Evolutionary conservation across 2,329 filamentous ascomycete species (phyloP).

Genomic region (Apiospora hydei): DNA sequence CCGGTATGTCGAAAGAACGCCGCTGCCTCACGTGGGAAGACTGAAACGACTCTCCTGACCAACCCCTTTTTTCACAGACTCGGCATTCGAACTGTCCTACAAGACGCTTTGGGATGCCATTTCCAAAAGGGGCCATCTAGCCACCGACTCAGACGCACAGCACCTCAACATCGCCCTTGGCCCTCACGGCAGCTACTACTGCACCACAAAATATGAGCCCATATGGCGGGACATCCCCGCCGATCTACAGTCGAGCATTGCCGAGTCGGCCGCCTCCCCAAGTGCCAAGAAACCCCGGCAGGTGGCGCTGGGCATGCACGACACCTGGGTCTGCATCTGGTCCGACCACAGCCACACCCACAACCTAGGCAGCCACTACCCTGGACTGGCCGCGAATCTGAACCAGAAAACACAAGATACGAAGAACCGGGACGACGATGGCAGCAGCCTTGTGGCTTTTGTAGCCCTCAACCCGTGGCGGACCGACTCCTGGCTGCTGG

Average conservation of each 20-base stretch:
- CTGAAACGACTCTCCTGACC: not conserved
- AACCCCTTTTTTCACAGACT: not conserved
- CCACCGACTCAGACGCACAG: not conserved
- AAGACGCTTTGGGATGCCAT: not conserved
- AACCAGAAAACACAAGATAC: not conserved
- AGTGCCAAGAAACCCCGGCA: not conserved
- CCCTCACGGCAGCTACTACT: constrained; percentile 14
- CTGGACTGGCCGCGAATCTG: not conserved
- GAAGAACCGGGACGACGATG: not conserved
- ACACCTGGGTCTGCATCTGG: constrained; percentile 12
- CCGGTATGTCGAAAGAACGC: not conserved
- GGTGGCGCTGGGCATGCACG: constrained; percentile 3
- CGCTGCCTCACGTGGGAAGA: not conserved
- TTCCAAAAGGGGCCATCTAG: too few species aligned
- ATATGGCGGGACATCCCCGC: constrained; percentile 4
- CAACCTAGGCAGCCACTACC: not conserved
- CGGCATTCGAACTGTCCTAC: not conserved
- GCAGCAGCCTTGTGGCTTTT: not conserved
- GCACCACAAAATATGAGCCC: not conserved
- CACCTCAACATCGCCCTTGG: not conserved
- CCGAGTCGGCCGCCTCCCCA: not conserved
- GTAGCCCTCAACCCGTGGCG: constrained; percentile 1
- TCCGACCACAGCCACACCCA: constrained; percentile 5
- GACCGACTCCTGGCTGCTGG: not conserved
- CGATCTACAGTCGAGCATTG: not conserved